Conservation (phyloP, 192 early-diverging fungal genomes). For the Phlyctochytrium arcticum region DNA sequence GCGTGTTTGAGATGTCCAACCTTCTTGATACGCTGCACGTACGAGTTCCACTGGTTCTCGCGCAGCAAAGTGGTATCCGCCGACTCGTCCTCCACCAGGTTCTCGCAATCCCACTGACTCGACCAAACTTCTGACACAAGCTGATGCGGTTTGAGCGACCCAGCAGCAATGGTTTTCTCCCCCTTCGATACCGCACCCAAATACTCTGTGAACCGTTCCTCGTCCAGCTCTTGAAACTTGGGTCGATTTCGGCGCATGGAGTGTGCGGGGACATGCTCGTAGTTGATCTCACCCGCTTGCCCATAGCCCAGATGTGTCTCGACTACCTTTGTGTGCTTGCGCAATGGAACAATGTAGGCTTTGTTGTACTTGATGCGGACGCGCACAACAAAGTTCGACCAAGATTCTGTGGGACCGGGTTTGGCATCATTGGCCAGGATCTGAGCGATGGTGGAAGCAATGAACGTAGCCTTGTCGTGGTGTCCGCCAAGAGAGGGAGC, state of each 20-base stretch:
- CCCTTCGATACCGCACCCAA: not conserved
- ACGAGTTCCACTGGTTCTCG: not conserved
- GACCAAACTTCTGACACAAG: not conserved
- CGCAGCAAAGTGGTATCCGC: too few species aligned
- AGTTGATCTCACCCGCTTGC: not conserved
- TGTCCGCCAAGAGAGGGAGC: not conserved
- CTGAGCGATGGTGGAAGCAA: not conserved
- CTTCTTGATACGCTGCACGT: not conserved
- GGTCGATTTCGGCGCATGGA: not conserved
- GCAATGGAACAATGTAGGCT: not conserved
- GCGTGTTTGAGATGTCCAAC: not conserved
- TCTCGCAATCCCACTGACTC: too few species aligned
- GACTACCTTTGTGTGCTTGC: not conserved
- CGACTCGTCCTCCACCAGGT: not conserved
- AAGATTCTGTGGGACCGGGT: not conserved
- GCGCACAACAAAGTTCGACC: not conserved
- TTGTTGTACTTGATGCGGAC: not conserved
- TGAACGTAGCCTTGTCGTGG: conserved; percentile 4
- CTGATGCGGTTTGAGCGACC: not conserved
- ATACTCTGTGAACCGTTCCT: not conserved
- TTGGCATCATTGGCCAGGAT: not conserved
- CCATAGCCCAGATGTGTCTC: not conserved
- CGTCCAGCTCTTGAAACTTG: not conserved
- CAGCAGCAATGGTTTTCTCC: not conserved
- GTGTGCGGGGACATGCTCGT: not conserved